These are phyloP conservation scores for Dioszegia hungarica DNA, from an alignment of 768 basidiomycete species.

Conservation along the genomic window DNA sequence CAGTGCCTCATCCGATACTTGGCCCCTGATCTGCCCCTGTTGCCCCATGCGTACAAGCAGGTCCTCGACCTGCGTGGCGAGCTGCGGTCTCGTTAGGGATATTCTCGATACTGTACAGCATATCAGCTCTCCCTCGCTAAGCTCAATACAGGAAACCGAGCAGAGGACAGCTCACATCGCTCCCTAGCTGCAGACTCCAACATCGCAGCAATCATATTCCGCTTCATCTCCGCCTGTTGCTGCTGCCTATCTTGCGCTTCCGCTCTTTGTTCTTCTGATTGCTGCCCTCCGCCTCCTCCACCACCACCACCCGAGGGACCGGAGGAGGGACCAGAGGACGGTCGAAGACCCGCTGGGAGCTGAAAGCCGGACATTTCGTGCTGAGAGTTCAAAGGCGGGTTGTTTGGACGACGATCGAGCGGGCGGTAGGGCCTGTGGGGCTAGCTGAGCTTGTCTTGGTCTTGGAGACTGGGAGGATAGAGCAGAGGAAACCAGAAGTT, in stretches of 20 bases:
- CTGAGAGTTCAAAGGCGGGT: no score
- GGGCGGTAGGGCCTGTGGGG: no score
- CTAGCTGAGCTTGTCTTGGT: no score
- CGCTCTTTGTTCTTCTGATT: slow-evolving; percentile 26
- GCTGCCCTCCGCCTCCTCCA: slow-evolving; percentile 11
- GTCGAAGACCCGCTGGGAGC: slow-evolving; percentile 40
- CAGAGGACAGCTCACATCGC: slow-evolving; percentile 32
- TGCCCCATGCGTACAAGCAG: slow-evolving; percentile 43
- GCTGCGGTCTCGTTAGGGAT: slow-evolving; percentile 41
- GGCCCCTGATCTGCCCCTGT: slow-evolving; percentile 43
- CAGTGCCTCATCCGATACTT: slow-evolving; percentile 46
- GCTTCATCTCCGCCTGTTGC: slow-evolving; percentile 46
- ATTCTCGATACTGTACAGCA: slow-evolving; percentile 44
- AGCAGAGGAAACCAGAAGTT: background rate
- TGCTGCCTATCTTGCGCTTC: slow-evolving; percentile 29
- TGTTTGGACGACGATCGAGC: background rate
- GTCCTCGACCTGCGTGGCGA: slow-evolving; percentile 43
- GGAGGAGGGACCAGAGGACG: slow-evolving; percentile 14
- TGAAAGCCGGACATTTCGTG: slow-evolving; percentile 41
- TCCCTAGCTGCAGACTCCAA: slow-evolving; percentile 44
- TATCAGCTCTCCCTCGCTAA: background rate
- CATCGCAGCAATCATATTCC: slow-evolving; percentile 45
- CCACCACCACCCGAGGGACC: slow-evolving; percentile 6
- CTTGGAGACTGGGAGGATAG: background rate
- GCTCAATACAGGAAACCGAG: background rate